Evolutionary conservation across 2,329 filamentous ascomycete genomes (phyloP), one percentile per base, ranked within the genome.

Genomic region (Mycocentrospora acerina): DNA sequence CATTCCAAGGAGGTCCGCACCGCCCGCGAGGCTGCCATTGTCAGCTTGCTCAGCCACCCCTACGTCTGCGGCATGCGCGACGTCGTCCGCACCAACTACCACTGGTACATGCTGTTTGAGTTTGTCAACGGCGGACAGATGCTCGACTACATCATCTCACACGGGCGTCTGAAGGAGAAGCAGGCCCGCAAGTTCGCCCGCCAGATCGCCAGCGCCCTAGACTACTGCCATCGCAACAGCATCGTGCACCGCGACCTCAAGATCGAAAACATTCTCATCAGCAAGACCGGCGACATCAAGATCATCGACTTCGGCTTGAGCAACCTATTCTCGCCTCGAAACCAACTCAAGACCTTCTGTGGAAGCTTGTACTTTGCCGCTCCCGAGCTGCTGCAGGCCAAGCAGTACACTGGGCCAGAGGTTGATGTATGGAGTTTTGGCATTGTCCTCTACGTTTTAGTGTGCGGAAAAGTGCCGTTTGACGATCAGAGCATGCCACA

Each of bases 71-170:
- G 88, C 42, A 87, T 98, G 79, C 83, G 90, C 51, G 93, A 98
- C 71, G 90, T 96, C 17, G 86, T 97, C 40, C 85, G 90, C 41
- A 97, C 93, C 34, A 91, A 93, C 60, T 93, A 96, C 66, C 93
- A 98, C 70, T 98, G 93, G 93, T 98, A 98, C 71, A 98, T 98
- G 93, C 82, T 98, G 35, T 98, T 95, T 63, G 93, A 98, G 72
- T 96, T 93, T 67, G 93, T 98, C 69, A 96, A 98, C 63, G 93
- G 93, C 32, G 93, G 93, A 13, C 93, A 98, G 71, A 97, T 98
- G 93, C 82, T 98, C 46, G 93, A 98, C 73, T 98, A 97, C 71
- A 98, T 98, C 67, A 98, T 98, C 64, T 96, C 90, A 3, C 93
- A 98, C 62, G 93, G 91, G 42, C 88, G 94, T 60, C 76, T 98